Evolutionary conservation across 1,284 basidiomycete genomes (phyloP), one percentile per base, ranked within the genome.

Genomic region (Tylopilus orsonianus): DNA sequence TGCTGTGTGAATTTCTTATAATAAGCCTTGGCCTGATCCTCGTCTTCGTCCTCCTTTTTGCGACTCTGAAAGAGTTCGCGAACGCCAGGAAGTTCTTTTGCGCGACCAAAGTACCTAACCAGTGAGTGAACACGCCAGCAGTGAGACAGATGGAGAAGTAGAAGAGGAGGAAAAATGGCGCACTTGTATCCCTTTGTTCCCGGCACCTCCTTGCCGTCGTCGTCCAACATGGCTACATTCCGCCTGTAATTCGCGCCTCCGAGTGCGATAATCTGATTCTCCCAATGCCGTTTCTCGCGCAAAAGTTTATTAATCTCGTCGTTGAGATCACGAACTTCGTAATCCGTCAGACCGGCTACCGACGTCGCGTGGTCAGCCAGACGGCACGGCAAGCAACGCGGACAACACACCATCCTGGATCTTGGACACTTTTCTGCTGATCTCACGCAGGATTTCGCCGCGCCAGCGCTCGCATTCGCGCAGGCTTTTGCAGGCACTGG

Each of bases 141-240:
- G 5, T 12, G n/a, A 24, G 8, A 30, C 10, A 5, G 22, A 0
- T 8, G 6, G 5, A 8, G 2, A 7, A 12, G 24, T 8, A 22
- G 16, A 2, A 10, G n/a, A n/a, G n/a, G n/a, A n/a, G n/a, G n/a
- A 24, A 5, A 24, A 2, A 7, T 8, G 23, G 78, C 86, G 56
- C 58, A 93, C 93, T 98, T 98, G 81, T 98, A 99, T 47, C 95
- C 96, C 57, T 97, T 90, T n/a, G 91, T 96, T 0, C 94, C 93
- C 0, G 94, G 93, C 0, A 97, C 93, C 68, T 97, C 93, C 64
- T 90, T 90, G 14, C 93, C 93, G 58, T 95, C 93, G 56, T 95
- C 93, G 63, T 97, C 90, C 56, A 90, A 63, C 90, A 97, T 96
- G 41, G 87, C 84, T 5, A 90, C 85, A 62, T 91, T 95, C 42